Conservation (phyloP, 495 filamentous ascomycete species). For the Aspergillus steynii region DNA sequence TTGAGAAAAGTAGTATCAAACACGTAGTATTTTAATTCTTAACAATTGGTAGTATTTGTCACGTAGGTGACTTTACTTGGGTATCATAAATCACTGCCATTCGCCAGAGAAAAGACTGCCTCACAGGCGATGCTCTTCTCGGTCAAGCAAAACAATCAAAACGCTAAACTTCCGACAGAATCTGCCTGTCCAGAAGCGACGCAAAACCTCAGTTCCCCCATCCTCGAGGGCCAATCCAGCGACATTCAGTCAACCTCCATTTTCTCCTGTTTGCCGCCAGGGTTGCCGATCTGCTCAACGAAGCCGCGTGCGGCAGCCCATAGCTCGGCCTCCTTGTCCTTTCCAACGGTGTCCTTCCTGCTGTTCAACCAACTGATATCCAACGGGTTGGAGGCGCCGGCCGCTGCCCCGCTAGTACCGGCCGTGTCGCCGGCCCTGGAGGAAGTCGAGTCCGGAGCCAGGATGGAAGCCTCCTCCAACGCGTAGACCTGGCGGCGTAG, state of each 20-base stretch:
- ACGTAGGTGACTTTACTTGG: conserved; percentile 16
- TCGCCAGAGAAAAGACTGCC: neutral
- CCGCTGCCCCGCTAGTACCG: conserved; percentile 21
- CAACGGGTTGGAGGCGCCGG: conserved; percentile 41
- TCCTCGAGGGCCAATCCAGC: too few species aligned
- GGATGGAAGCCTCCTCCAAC: conserved; percentile 73
- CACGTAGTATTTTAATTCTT: neutral
- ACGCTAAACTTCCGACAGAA: neutral
- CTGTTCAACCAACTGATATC: conserved; percentile 87
- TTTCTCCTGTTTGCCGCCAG: conserved; percentile 17
- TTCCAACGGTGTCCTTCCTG: conserved; percentile 71
- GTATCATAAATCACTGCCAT: conserved; percentile 32
- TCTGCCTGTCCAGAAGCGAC: neutral
- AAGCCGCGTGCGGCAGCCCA: conserved; percentile 62
- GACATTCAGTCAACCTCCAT: conserved; percentile 40
- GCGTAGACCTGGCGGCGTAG: conserved; percentile 78
- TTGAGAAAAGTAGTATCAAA: conserved; percentile 1
- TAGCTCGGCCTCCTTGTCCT: conserved; percentile 76
- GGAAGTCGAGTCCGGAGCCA: conserved; percentile 44
- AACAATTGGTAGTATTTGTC: neutral
- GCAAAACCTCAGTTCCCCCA: neutral
- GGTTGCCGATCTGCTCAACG: conserved; percentile 39
- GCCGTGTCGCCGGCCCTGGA: conserved; percentile 28
- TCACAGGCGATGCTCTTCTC: neutral
- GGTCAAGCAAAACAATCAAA: conserved; percentile 2